A percentile compares a stretch with the other conserved stretches of the same genome.
Evolutionary conservation across 441 rosid species (phyloP).

Genomic region (Syzygium syzygioides): DNA sequence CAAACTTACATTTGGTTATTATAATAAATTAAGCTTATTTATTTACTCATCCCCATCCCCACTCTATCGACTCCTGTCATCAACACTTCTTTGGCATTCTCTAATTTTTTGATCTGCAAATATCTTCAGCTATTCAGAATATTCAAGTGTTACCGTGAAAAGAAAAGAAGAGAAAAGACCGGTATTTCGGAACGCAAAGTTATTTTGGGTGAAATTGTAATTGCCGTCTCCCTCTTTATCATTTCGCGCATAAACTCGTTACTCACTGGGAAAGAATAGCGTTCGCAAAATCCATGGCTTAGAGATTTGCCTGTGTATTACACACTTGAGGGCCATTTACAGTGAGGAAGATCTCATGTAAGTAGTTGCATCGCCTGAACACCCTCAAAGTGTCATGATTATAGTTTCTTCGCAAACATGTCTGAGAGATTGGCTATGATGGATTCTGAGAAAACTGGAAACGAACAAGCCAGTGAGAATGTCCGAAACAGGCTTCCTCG

Average conservation of each 20-base stretch:
- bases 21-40: no score
- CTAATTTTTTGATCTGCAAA: no score
- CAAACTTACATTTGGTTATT: no score
- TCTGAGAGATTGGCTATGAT: slow-evolving; percentile 37
- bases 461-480: not conserved
- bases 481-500: not conserved
- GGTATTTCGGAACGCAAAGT: no score
- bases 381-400: not conserved
- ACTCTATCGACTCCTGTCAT: no score
- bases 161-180: not conserved
- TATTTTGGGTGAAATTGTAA: no score
- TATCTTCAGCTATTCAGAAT: no score
- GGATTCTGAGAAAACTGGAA: slow-evolving; percentile 56
- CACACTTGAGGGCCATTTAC: not conserved
- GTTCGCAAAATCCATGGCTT: not conserved
- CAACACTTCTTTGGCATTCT: no score
- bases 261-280: not conserved
- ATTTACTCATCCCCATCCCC: no score
- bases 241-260: not conserved
- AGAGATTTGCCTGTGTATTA: not conserved
- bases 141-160: not conserved
- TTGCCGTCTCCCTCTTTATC: not conserved
- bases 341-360: not conserved
- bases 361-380: not conserved
- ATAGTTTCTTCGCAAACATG: slow-evolving; percentile 7